phyloP scores from a whole-genome alignment of 2,329 filamentous ascomycete species.

The Penicillium occitanis region DNA sequence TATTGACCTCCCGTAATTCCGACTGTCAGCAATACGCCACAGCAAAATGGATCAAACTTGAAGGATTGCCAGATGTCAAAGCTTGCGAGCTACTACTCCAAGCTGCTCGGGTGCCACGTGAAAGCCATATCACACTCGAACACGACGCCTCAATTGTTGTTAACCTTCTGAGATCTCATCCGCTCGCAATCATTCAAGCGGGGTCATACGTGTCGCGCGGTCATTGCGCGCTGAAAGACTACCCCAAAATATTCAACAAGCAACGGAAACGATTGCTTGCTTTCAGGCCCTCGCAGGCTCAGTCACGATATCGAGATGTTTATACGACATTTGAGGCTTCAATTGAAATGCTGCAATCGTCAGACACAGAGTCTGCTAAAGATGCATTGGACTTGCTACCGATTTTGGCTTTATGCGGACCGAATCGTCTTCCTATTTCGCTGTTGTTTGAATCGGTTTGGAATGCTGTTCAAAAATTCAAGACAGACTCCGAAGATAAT shows the following conservation, averaged over 20 bases:
- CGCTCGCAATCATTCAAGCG: not conserved
- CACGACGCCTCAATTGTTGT: not conserved
- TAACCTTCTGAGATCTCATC: not conserved
- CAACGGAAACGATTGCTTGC: not conserved
- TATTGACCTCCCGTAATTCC: not conserved
- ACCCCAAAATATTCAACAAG: not conserved
- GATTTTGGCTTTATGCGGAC: not conserved
- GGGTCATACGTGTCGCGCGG: not conserved
- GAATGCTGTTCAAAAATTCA: no score
- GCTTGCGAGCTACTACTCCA: not conserved
- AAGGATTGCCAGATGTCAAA: not conserved
- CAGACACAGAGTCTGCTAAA: not conserved
- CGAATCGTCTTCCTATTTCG: not conserved
- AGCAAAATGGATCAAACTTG: not conserved
- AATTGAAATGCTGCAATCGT: not conserved
- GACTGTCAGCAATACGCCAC: not conserved
- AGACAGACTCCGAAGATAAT: no score
- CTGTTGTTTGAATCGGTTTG: not conserved
- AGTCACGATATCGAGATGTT: not conserved
- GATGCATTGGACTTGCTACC: not conserved
- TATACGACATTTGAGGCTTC: slow-evolving; percentile 5
- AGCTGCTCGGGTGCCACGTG: not conserved
- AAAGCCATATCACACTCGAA: not conserved
- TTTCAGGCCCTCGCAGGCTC: not conserved
- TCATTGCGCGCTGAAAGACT: not conserved